Conservation (phyloP, 2,329 filamentous ascomycete species). For the Fusarium devonianum region DNA sequence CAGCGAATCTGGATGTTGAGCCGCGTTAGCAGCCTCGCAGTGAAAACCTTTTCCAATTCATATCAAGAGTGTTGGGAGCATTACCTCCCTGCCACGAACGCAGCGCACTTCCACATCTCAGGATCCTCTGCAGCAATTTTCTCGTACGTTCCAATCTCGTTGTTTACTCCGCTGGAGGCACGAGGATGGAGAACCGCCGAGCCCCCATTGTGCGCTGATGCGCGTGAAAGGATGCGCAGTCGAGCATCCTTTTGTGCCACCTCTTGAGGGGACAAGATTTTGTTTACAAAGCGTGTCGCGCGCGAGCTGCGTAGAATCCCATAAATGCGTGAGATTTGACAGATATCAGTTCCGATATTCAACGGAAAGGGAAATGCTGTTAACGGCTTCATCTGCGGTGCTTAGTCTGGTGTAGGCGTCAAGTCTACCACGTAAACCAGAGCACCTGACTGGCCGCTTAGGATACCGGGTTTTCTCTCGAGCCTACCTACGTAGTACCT, state of each 20-base stretch:
- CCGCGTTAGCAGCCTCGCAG: slow-evolving; percentile 8
- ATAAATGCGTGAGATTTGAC: slow-evolving; percentile 70
- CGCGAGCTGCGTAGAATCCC: slow-evolving; percentile 58
- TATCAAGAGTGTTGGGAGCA: too few species aligned
- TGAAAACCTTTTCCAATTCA: too few species aligned
- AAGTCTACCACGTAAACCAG: background rate
- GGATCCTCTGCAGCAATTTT: slow-evolving; percentile 20
- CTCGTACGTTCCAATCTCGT: background rate
- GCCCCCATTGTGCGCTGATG: background rate
- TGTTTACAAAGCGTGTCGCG: slow-evolving; percentile 55
- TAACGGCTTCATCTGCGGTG: slow-evolving; percentile 43
- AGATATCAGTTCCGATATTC: slow-evolving; percentile 81
- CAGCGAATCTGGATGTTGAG: slow-evolving; percentile 63
- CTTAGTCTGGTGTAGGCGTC: background rate
- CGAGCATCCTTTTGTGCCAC: slow-evolving; percentile 34
- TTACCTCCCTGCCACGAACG: slow-evolving; percentile 49
- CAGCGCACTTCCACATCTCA: slow-evolving; percentile 46
- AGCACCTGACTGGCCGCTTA: too few species aligned
- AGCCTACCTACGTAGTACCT: too few species aligned
- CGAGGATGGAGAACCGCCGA: background rate
- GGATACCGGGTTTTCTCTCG: too few species aligned
- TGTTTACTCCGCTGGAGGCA: background rate
- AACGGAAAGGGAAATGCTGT: slow-evolving; percentile 69
- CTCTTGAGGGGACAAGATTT: slow-evolving; percentile 54
- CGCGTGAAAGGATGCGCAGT: slow-evolving; percentile 20